Conservation (phyloP, 306 rosid genomes). For the Spatholobus suberectus region DNA sequence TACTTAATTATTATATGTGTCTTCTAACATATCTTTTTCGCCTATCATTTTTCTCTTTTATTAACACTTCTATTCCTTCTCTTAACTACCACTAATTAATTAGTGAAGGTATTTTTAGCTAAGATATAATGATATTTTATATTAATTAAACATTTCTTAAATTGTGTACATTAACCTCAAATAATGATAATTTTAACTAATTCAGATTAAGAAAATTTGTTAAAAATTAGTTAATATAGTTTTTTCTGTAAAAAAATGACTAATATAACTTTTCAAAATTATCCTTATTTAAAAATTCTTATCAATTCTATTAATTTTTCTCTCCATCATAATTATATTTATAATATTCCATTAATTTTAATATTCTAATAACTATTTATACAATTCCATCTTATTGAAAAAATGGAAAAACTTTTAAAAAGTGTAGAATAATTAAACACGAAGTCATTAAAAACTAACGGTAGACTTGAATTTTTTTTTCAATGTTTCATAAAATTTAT, state of each 20-base stretch:
- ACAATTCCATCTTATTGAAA: too few relatives aligned
- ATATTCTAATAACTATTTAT: too few relatives aligned
- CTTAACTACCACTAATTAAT: too few relatives aligned
- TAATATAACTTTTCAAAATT: too few relatives aligned
- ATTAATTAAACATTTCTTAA: neutral
- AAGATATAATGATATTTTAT: neutral
- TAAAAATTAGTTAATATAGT: neutral
- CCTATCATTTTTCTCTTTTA: too few relatives aligned
- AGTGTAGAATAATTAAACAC: neutral
- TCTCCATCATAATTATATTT: too few relatives aligned
- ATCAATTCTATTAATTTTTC: too few relatives aligned
- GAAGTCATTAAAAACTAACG: neutral
- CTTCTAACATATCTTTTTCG: neutral
- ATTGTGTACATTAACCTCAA: neutral
- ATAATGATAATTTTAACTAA: neutral
- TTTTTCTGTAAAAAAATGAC: neutral
- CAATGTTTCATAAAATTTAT: neutral
- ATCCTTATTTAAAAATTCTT: too few relatives aligned
- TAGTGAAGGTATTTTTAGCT: neutral
- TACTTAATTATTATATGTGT: neutral
- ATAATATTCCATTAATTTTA: too few relatives aligned
- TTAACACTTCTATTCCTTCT: neutral
- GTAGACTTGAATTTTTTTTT: neutral
- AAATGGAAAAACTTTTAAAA: neutral
- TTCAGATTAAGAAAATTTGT: neutral